phyloP scores from a whole-genome alignment of 1,284 basidiomycete species.

The Tilletia caries region DNA sequence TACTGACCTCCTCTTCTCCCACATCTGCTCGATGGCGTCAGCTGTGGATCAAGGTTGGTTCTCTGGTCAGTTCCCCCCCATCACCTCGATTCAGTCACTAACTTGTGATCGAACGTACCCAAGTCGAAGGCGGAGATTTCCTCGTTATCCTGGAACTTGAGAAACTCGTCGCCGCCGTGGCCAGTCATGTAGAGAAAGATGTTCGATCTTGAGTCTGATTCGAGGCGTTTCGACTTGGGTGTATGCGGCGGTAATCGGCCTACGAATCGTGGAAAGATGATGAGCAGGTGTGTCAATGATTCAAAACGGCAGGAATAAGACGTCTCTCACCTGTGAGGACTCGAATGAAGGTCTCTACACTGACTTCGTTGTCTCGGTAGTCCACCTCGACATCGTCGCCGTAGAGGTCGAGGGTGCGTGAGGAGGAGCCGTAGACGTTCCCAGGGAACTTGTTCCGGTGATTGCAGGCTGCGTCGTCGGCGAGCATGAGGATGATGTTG shows the following conservation, averaged over 20 bases:
- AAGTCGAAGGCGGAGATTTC: constrained; percentile 89
- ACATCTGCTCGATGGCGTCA: constrained; percentile 97
- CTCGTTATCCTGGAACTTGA: constrained; percentile 98
- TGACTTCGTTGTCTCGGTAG: constrained; percentile 95
- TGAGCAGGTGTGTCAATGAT: too few species aligned
- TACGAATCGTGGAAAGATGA: constrained; percentile 17
- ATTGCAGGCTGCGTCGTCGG: constrained; percentile 94
- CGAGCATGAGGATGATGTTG: constrained; percentile 97
- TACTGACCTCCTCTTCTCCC: constrained; percentile 75
- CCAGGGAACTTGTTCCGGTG: constrained; percentile 86
- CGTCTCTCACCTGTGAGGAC: constrained; percentile 79
- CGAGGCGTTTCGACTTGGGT: constrained; percentile 83
- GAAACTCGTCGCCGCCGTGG: constrained; percentile 94
- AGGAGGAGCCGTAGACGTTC: constrained; percentile 79
- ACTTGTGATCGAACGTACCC: constrained; percentile 19
- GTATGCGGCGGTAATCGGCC: constrained; percentile 57
- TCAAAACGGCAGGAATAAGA: not conserved
- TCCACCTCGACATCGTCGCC: constrained; percentile 97
- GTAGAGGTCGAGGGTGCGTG: constrained; percentile 79
- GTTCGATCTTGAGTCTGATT: constrained; percentile 87
- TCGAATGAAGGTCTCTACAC: constrained; percentile 89
- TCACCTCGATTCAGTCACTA: not conserved
- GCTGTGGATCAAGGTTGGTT: constrained; percentile 65
- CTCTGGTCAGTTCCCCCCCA: too few species aligned
- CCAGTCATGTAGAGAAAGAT: constrained; percentile 98